Evolutionary conservation across 192 early-diverging fungal genomes (phyloP), one percentile per base, ranked within the genome.

Genomic region (Endogone sp.): DNA sequence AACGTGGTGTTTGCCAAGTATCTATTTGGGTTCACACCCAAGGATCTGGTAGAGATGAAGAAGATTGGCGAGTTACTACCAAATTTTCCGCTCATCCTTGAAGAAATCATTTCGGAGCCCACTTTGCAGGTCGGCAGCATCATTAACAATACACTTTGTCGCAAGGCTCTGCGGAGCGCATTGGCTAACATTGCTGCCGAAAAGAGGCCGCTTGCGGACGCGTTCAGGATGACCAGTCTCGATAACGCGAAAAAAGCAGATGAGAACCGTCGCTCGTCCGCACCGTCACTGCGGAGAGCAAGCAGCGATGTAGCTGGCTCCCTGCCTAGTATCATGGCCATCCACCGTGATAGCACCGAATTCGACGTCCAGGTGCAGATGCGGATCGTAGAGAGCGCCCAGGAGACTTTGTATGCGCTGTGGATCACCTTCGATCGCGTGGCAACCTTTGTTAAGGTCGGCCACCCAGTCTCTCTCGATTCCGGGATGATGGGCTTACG

Each of bases 341-440:
- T 86, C 16, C 89, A 90, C 69, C 72, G 86, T 9, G 89, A 90
- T 75, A 82, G 86, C 21, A 86, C 80, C 4, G 71, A 72, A 2
- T 80, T 90, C 28, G 80, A 84, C 32, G 71, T 89, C 27, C 81
- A 90, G 57, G 70, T 90, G 57, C 85, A 89, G 54, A 79, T 90
- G 55, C 72, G 88, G 11, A 71, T 81, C 55, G 71, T 90, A 10
- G 78, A 88, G 58, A 73, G 72, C 4, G 65, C 74, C 24, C 71
- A 85, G 10, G 83, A 81, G 26, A 72, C 66, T n/a, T 68, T 87
- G 37, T 79, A 79, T 72, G 85, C 85, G 24, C 60, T 89, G 13
- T 90, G 88, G 89, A 83, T 90, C 27, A 86, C 83, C 2, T 89
- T 81, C 65, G 82, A 89, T 62, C 81, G 86, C 28, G 79, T 71